Evolutionary conservation across 495 filamentous ascomycete genomes (phyloP), one percentile per base, ranked within the genome.

Genomic region (Penicillium paradoxum): DNA sequence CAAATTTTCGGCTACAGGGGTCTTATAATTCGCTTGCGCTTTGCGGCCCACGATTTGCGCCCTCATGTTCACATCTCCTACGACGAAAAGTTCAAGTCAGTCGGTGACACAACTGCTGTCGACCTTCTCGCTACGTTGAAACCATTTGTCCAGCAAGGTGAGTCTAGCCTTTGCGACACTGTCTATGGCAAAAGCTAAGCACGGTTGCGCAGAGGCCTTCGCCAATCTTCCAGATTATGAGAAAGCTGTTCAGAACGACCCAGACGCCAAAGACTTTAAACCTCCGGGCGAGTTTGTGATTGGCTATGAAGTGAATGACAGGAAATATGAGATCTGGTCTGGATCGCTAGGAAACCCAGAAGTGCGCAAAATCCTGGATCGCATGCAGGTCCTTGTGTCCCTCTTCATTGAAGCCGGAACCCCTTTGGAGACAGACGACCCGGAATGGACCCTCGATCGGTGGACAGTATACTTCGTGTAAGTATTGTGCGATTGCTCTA

Each of bases 381-480:
- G 90, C 41, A 82, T 91, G 42, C 89, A 96, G 67, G 81, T 96
- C 33, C 74, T 91, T 21, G 79, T 90, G n/a, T 84, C 86, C 7
- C 75, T 97, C 48, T 95, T 87, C 68, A 96, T 99, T 54, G 93
- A 99, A 69, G 93, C 89, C 19, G 95, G 90, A 29, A 84, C 82
- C 11, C 79, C 75, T 21, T 75, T 95, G 17, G 76, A 83, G 8
- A 70, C 88, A 11, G 81, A 92, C 38, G 89, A 95, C 49, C 76
- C 81, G 4, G 83, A 87, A 32, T 87, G 84, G 82, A 80, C 80
- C 6, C 68, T 89, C 6, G 78, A 84, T 47, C 81, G 91, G 64
- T 99, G 93, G 93, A 90, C 86, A 0, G 76, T 96, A 17, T 97
- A 86, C 70, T 88, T 96, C 53, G 68, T 86, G 78, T 83, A 73